Evolutionary conservation across 2,329 filamentous ascomycete species (phyloP).

Genomic region (Aspergillus pseudoterreus): DNA sequence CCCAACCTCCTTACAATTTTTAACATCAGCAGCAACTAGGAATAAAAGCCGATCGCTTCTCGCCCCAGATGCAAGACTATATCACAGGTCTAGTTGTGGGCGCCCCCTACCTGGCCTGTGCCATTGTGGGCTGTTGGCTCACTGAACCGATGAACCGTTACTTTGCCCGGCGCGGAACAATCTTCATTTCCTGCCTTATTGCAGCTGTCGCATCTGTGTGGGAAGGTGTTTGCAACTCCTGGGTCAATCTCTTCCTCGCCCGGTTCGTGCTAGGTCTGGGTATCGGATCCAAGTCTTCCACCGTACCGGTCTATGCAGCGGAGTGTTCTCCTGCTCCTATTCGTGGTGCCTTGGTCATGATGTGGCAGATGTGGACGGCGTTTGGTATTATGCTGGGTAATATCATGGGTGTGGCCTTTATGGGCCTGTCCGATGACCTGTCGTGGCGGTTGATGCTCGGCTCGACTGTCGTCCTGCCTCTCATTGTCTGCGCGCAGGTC

Average conservation of each 20-base stretch:
- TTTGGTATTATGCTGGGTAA: conserved; percentile 48
- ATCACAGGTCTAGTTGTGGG: conserved; percentile 43
- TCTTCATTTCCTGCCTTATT: conserved; percentile 41
- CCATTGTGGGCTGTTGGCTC: conserved; percentile 46
- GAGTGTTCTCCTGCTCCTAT: conserved; percentile 49
- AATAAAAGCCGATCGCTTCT: conserved; percentile 9
- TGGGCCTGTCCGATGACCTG: conserved; percentile 43
- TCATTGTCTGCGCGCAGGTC: conserved; percentile 57
- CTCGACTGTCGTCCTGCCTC: conserved; percentile 57
- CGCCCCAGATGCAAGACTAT: conserved; percentile 24
- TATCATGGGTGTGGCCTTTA: conserved; percentile 48
- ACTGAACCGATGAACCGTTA: conserved; percentile 46
- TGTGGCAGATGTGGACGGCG: conserved; percentile 51
- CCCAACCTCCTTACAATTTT: not conserved
- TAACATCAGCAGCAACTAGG: conserved; percentile 7
- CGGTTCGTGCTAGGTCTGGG: conserved; percentile 42
- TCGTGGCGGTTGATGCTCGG: conserved; percentile 68
- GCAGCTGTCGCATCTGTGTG: conserved; percentile 41
- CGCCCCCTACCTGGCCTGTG: conserved; percentile 45
- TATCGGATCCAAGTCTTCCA: conserved; percentile 43
- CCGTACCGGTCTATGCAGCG: conserved; percentile 47
- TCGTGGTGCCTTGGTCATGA: conserved; percentile 50
- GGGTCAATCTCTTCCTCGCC: conserved; percentile 41
- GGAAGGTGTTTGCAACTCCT: conserved; percentile 41
- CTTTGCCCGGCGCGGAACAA: conserved; percentile 45